Evolutionary conservation across 306 rosid species (phyloP).

Genomic region (Vigna mungo): DNA sequence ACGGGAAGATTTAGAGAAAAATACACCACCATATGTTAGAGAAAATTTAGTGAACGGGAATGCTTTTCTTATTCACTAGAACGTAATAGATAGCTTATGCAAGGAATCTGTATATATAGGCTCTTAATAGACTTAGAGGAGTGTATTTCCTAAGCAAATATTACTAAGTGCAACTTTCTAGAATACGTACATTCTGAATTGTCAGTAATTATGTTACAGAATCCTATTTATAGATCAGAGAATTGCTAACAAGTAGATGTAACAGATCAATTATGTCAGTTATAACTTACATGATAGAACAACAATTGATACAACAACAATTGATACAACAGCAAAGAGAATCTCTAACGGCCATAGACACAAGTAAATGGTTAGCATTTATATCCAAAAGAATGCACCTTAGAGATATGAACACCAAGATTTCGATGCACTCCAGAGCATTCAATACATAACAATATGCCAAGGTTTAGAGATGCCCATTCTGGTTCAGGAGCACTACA

Average conservation of each 20-base stretch:
- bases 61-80: neutral
- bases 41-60: neutral
- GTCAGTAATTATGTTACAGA: too few species aligned
- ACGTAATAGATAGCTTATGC: neutral
- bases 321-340: too few species aligned
- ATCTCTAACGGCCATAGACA: neutral
- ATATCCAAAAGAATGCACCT: slow-evolving; percentile 60
- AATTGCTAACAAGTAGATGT: too few species aligned
- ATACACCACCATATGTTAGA: too few species aligned
- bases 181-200: neutral
- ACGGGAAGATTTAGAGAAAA: too few species aligned
- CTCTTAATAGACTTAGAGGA: neutral
- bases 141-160: neutral
- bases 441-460: slow-evolving; percentile 88
- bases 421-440: slow-evolving; percentile 98
- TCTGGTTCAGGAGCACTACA: slow-evolving; percentile 88
- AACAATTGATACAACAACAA: too few species aligned
- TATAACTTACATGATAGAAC: too few species aligned
- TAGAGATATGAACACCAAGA: slow-evolving; percentile 97
- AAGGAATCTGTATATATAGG: neutral
- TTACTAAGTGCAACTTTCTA: neutral
- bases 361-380: slow-evolving; percentile 36
- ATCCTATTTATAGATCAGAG: too few species aligned
- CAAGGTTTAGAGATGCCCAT: slow-evolving; percentile 99
- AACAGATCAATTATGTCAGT: too few species aligned